These are phyloP conservation scores for Byssochlamys sp. DNA, from an alignment of 2,329 filamentous ascomycete genomes.

Conservation along the genomic window DNA sequence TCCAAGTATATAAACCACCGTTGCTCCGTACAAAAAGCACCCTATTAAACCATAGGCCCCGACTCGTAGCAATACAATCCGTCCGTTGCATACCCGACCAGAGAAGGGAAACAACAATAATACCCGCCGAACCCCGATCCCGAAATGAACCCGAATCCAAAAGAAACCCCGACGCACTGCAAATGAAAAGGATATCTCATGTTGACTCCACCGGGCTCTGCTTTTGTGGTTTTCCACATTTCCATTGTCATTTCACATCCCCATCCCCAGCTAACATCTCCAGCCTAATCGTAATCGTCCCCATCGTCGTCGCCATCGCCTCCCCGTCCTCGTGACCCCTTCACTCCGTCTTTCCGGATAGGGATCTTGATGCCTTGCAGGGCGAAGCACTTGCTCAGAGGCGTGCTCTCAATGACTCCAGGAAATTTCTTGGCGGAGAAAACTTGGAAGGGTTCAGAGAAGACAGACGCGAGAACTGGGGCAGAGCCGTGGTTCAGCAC, in stretches of 20 bases:
- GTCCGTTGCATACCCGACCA: neutral
- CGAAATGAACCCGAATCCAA: neutral
- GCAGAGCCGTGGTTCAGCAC: constrained; percentile 62
- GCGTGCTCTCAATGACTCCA: constrained; percentile 87
- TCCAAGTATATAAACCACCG: neutral
- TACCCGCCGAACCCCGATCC: neutral
- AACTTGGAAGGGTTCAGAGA: constrained; percentile 82
- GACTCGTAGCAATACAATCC: neutral
- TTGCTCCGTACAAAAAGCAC: neutral
- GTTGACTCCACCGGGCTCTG: neutral
- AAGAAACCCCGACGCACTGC: neutral
- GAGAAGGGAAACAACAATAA: neutral
- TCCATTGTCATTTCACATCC: neutral
- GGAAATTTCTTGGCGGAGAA: constrained; percentile 98
- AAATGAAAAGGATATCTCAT: neutral
- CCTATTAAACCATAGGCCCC: neutral
- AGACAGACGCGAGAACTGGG: constrained; percentile 73
- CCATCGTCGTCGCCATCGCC: neutral
- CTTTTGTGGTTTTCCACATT: neutral
- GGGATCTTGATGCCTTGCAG: constrained; percentile 93
- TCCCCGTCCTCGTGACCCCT: constrained; percentile 12
- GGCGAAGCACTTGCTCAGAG: constrained; percentile 84
- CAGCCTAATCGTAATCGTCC: neutral
- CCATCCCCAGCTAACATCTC: neutral
- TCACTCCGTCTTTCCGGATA: constrained; percentile 73